These are phyloP conservation scores for Marasmius fiardii DNA, from an alignment of 1,284 basidiomycete species.

Conservation along the genomic window DNA sequence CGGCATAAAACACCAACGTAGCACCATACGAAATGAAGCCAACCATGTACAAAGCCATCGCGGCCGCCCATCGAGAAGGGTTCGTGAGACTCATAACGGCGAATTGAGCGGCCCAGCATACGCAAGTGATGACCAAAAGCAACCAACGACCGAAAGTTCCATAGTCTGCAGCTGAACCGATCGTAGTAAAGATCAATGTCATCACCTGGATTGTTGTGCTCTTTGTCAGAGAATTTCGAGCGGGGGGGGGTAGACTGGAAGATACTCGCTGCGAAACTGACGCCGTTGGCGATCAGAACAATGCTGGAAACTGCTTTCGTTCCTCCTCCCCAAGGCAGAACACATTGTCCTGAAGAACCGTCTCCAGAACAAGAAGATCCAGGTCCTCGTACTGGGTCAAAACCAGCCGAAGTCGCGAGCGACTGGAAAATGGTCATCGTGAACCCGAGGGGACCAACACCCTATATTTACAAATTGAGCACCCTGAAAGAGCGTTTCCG, in stretches of 20 bases:
- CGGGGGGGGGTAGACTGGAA: slow-evolving; percentile 4
- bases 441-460: slow-evolving; percentile 59
- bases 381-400: slow-evolving; percentile 60
- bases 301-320: slow-evolving; percentile 71
- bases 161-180: slow-evolving; percentile 81
- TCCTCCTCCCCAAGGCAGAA: slow-evolving; percentile 69
- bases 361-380: slow-evolving; percentile 59
- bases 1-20: slow-evolving; percentile 80
- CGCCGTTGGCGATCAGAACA: slow-evolving; percentile 71
- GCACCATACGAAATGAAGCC: slow-evolving; percentile 77
- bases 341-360: slow-evolving; percentile 63
- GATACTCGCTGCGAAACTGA: slow-evolving; percentile 65
- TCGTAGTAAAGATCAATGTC: slow-evolving; percentile 78
- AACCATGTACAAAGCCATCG: slow-evolving; percentile 80
- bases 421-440: slow-evolving; percentile 74
- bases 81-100: slow-evolving; percentile 68
- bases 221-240: not conserved
- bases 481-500: slow-evolving; percentile 7
- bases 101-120: slow-evolving; percentile 81
- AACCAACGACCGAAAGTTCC: slow-evolving; percentile 78
- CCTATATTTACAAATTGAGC: slow-evolving; percentile 29
- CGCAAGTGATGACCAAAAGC: slow-evolving; percentile 63
- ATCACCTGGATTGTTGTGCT: slow-evolving; percentile 47
- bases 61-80: slow-evolving; percentile 68
- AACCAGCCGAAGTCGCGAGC: slow-evolving; percentile 64